phyloP scores from a whole-genome alignment of 768 basidiomycete species.

The Pholiota conissans region DNA sequence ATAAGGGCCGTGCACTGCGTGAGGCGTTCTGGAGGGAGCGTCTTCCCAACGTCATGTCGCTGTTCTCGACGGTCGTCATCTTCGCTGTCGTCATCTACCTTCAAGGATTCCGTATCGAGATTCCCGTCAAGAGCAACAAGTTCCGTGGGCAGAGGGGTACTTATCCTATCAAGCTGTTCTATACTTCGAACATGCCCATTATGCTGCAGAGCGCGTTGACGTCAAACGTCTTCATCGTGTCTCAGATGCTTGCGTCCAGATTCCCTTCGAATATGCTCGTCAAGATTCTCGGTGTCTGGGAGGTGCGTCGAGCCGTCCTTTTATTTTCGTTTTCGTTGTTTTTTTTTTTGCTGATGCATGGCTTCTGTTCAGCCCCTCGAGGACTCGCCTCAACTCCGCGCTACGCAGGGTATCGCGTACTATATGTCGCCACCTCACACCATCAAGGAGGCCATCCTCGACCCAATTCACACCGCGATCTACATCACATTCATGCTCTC shows the following conservation, averaged over 20 bases:
- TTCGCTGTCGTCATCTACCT: constrained; percentile 97
- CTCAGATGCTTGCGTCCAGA: constrained; percentile 90
- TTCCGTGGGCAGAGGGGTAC: constrained; percentile 95
- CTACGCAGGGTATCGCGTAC: constrained; percentile 90
- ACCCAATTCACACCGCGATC: constrained; percentile 90
- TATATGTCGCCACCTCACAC: constrained; percentile 99
- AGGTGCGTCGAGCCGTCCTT: constrained; percentile 54
- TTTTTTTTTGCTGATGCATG: constrained; percentile 1
- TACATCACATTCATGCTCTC: constrained; percentile 92
- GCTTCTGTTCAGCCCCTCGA: constrained; percentile 70
- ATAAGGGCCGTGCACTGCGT: constrained; percentile 94
- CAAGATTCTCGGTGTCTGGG: constrained; percentile 93
- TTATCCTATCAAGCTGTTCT: constrained; percentile 98
- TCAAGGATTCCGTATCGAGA: constrained; percentile 98
- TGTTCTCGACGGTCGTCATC: constrained; percentile 87
- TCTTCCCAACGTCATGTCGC: constrained; percentile 97
- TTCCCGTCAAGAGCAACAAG: constrained; percentile 95
- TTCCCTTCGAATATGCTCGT: constrained; percentile 94
- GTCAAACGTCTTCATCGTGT: constrained; percentile 92
- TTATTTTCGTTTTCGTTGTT: not conserved
- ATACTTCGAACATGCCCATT: constrained; percentile 99
- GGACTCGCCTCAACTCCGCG: constrained; percentile 89
- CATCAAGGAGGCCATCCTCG: constrained; percentile 80
- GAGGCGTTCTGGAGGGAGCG: constrained; percentile 99
- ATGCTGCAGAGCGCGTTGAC: constrained; percentile 96